These are phyloP conservation scores for Arthromyces matolae DNA, from an alignment of 768 basidiomycete genomes.

Conservation along the genomic window DNA sequence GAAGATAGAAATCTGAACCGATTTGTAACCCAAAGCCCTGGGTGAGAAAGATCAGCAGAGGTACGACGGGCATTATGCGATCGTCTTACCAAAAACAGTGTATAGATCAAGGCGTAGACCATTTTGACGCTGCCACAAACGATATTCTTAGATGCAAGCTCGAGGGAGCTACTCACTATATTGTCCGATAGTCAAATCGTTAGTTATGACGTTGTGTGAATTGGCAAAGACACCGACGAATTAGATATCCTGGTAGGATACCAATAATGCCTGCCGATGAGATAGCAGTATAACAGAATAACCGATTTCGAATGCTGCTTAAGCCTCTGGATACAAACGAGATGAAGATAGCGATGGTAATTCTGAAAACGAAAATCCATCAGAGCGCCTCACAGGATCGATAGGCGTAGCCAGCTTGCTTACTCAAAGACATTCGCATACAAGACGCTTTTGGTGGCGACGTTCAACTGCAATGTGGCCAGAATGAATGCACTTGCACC, in stretches of 20 bases:
- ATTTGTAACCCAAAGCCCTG: conserved; percentile 82
- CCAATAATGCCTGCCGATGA: conserved; percentile 85
- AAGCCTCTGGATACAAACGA: conserved; percentile 80
- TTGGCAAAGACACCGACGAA: conserved; percentile 46
- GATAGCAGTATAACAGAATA: conserved; percentile 91
- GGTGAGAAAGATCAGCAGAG: background rate
- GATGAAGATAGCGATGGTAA: conserved; percentile 76
- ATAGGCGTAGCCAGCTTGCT: too few relatives aligned
- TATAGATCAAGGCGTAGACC: conserved; percentile 87
- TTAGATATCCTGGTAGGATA: conserved; percentile 86
- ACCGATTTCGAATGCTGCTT: conserved; percentile 68
- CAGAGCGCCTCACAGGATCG: too few relatives aligned
- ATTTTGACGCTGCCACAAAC: conserved; percentile 82
- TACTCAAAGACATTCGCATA: conserved; percentile 94
- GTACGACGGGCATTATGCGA: background rate
- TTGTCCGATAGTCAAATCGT: too few relatives aligned
- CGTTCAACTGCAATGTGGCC: conserved; percentile 65
- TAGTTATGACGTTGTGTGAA: too few relatives aligned
- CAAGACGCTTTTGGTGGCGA: conserved; percentile 72
- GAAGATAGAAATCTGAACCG: conserved; percentile 75
- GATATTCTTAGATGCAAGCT: conserved; percentile 83
- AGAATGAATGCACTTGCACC: conserved; percentile 66
- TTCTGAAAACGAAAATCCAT: conserved; percentile 38
- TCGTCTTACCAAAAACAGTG: conserved; percentile 59
- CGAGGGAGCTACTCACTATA: conserved; percentile 73